Conservation (phyloP, 495 filamentous ascomycete species). For the Collariella sp. region DNA sequence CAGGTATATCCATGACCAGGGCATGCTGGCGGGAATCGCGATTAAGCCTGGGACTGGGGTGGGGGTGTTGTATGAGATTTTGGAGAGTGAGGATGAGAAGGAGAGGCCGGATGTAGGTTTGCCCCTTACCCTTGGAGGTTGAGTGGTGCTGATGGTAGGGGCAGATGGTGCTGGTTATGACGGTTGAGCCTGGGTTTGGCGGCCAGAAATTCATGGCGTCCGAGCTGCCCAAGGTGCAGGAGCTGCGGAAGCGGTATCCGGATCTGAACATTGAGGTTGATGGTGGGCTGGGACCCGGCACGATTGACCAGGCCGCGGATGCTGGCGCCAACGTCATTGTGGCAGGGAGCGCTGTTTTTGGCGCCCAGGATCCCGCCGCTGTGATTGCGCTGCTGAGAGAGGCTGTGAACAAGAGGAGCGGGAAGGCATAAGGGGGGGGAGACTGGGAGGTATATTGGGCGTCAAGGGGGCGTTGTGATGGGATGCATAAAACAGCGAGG, state of each 20-base stretch:
- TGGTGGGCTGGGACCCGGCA: conserved; percentile 77
- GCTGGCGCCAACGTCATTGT: conserved; percentile 98
- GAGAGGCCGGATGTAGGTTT: conserved; percentile 81
- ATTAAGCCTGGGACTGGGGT: conserved; percentile 89
- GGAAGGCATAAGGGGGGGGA: conserved; percentile 15
- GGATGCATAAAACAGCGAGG: neutral
- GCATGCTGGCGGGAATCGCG: conserved; percentile 87
- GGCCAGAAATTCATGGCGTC: conserved; percentile 98
- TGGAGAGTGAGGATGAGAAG: conserved; percentile 58
- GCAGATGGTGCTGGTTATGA: conserved; percentile 98
- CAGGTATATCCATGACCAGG: conserved; percentile 75
- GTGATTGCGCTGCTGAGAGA: conserved; percentile 75
- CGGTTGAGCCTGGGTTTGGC: conserved; percentile 93
- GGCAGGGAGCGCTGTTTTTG: conserved; percentile 94
- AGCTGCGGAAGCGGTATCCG: conserved; percentile 75
- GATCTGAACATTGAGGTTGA: conserved; percentile 95
- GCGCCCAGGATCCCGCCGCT: conserved; percentile 74
- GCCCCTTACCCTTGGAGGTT: neutral
- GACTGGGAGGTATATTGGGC: no score
- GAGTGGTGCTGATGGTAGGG: neutral
- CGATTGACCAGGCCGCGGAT: conserved; percentile 89
- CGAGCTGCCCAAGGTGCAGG: conserved; percentile 85
- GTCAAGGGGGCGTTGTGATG: neutral
- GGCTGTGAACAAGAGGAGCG: conserved; percentile 57
- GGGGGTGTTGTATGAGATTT: conserved; percentile 81